Evolutionary conservation across 1,139 yeast species (phyloP), one percentile per base, ranked within the genome.

Genomic region (Candida sanyaensis): DNA sequence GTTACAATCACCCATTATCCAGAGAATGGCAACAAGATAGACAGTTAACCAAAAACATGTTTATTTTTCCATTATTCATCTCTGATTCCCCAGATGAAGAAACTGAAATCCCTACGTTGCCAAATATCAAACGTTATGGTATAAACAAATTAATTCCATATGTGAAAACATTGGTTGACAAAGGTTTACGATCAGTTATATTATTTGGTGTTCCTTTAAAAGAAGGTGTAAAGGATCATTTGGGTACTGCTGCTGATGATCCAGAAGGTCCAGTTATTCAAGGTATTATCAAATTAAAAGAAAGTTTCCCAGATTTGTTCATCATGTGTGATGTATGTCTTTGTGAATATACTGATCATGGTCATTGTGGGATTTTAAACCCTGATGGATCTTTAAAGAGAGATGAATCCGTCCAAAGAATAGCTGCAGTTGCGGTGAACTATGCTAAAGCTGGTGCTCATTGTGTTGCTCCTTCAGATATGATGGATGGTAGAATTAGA

Each of bases 391-490:
- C 88, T 6, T 80, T 93, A 59, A 85, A 87, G 62, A 80, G 96
- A 50, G 89, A 84, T 50, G 68, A 70, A 48, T 83, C 95, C 27
- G 96, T 89, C 17, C 78, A 83, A 56, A 78, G 99, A 64, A 78
- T 93, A 46, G 97, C 96, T 2, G 93, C 96, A 11, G 97, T 93
- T 26, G 97, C 98, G 0, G 96, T 88, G 24, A 92, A 89, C 66
- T 93, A 93, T 63, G 99, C 98, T 41, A 81, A 78, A 58, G 98
- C 99, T 0, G 99, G 98, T 45, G 97, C 97, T 2, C 80, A 93
- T 64, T 87, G 91, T 47, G 97, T 93, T 36, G 98, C 99, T 1
- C 99, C 99, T 13, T 87, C 96, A 11, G 99, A 93, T 66, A 93
- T 95, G 99, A 86, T 92, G 64, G 99, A 93, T 65, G 99, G 99